Percentiles rank a stretch among this genome's conserved stretches.
These are phyloP conservation scores for Scedosporium aurantiacum DNA, from an alignment of 2,329 filamentous ascomycete species.

Conservation along the genomic window DNA sequence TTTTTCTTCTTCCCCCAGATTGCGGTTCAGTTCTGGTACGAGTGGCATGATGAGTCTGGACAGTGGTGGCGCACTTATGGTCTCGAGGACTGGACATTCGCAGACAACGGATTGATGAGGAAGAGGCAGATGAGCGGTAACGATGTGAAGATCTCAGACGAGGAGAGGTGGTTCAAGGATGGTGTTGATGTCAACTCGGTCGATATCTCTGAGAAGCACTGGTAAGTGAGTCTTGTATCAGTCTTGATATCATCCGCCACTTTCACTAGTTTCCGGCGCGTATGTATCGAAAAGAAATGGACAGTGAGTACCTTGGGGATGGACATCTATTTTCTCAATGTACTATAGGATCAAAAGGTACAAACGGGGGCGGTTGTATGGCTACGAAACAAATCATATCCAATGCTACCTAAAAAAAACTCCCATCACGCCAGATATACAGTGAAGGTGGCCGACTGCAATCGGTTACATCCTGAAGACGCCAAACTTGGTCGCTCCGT, in stretches of 20 bases:
- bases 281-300: background rate
- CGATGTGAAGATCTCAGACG: conserved; percentile 51
- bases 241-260: background rate
- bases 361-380: too few species aligned
- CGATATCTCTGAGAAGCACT: conserved; percentile 55
- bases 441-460: background rate
- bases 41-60: conserved; percentile 58
- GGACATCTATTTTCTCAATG: background rate
- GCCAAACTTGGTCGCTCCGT: conserved; percentile 59
- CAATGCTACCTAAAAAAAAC: background rate
- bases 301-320: background rate
- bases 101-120: conserved; percentile 56
- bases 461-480: conserved; percentile 65
- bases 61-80: conserved; percentile 87
- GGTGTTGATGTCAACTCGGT: conserved; percentile 59
- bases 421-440: background rate
- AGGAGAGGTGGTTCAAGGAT: conserved; percentile 58
- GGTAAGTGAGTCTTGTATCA: conserved; percentile 28
- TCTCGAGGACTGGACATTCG: conserved; percentile 70
- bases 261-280: background rate
- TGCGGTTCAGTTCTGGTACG: conserved; percentile 86
- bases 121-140: conserved; percentile 71
- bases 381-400: background rate
- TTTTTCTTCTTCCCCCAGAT: conserved; percentile 33
- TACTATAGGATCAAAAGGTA: too few species aligned